phyloP scores from a whole-genome alignment of 2,329 filamentous ascomycete genomes.

The Hortaea werneckii region DNA sequence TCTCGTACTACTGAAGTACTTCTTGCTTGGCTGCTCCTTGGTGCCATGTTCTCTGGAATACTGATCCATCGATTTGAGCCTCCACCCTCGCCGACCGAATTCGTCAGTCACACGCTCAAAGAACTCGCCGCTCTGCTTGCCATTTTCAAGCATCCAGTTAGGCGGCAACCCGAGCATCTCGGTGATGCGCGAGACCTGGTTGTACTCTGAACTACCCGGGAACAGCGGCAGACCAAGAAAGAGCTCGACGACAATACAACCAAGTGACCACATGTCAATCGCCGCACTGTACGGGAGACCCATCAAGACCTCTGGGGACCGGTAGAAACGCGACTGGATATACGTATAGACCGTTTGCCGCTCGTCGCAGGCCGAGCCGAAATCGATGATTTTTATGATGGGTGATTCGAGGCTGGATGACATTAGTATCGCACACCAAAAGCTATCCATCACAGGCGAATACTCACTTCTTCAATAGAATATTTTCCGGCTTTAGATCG shows the following conservation, averaged over 20 bases:
- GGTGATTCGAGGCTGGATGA: constrained; percentile 69
- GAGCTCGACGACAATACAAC: constrained; percentile 94
- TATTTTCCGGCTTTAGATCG: constrained; percentile 96
- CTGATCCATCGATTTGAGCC: constrained; percentile 94
- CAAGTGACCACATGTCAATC: constrained; percentile 99
- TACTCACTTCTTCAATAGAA: constrained; percentile 78
- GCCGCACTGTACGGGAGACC: constrained; percentile 94
- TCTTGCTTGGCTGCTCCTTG: constrained; percentile 98
- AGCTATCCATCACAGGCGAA: neutral
- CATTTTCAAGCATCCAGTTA: constrained; percentile 99
- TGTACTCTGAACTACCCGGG: constrained; percentile 96
- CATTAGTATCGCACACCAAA: too few relatives aligned
- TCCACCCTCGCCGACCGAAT: constrained; percentile 80
- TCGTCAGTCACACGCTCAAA: constrained; percentile 91
- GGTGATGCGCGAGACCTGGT: constrained; percentile 91
- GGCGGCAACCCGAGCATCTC: constrained; percentile 96
- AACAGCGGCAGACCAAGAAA: constrained; percentile 92
- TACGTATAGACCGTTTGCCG: constrained; percentile 98
- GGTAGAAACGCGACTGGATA: constrained; percentile 96
- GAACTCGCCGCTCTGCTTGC: constrained; percentile 94
- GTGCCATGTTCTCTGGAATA: constrained; percentile 91
- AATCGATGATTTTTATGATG: constrained; percentile 99
- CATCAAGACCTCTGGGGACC: constrained; percentile 90
- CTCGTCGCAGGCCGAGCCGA: constrained; percentile 95
- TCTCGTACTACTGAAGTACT: constrained; percentile 93